Conservation (phyloP, 768 basidiomycete genomes). For the Paxillus ammoniavirescens region DNA sequence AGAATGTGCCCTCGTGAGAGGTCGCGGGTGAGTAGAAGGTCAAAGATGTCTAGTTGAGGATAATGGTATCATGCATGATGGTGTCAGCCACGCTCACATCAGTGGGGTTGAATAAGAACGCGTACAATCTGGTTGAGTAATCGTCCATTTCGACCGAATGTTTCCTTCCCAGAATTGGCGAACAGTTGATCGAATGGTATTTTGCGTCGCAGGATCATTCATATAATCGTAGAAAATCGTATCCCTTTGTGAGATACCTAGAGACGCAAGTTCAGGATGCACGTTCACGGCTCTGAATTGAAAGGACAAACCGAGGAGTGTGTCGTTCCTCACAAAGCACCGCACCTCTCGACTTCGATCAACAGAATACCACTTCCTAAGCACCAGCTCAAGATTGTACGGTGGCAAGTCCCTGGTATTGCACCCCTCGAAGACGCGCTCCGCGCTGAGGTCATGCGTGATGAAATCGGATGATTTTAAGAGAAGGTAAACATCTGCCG, state of each 20-base stretch:
- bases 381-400: constrained; percentile 78
- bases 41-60: constrained; percentile 59
- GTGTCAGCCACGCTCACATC: not conserved
- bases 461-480: constrained; percentile 93
- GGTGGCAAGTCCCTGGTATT: constrained; percentile 9
- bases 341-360: constrained; percentile 83
- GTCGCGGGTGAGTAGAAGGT: constrained; percentile 84
- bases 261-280: not conserved
- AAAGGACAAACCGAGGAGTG: constrained; percentile 59
- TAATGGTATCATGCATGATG: not conserved
- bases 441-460: constrained; percentile 66
- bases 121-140: constrained; percentile 63
- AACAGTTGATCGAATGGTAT: constrained; percentile 52
- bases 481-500: constrained; percentile 87
- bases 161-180: constrained; percentile 64
- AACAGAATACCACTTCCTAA: constrained; percentile 88
- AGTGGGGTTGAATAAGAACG: constrained; percentile 2
- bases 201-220: constrained; percentile 56
- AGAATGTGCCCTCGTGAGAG: constrained; percentile 74
- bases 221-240: constrained; percentile 86
- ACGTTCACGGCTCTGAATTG: not conserved
- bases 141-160: constrained; percentile 59
- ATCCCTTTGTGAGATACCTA: constrained; percentile 88
- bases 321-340: constrained; percentile 80
- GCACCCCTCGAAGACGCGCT: constrained; percentile 69